Base-by-base conservation (phyloP, 192 early-diverging fungal genomes). In the Paraglomus occultum region DNA sequence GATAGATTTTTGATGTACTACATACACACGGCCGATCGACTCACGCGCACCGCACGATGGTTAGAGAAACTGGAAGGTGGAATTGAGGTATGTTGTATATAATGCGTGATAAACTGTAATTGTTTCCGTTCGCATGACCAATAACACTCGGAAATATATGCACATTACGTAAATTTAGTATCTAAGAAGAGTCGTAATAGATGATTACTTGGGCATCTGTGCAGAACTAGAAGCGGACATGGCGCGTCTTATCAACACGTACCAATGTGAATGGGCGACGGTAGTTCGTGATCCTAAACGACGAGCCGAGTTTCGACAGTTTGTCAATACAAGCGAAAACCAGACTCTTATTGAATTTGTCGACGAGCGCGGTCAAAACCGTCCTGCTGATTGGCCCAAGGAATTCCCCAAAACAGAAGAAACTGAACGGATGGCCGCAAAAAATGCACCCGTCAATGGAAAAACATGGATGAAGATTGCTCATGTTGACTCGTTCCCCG, bases 1-100 rank as follows among this genome's bases (percentile, higher is more conserved):
- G 88, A 89, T 63, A 75, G 88, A 1, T 89, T 88, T 73, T 64
- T 89, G 64, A 89, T 89, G 88, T 90, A 83, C 67, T 89, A 89
- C 64, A 89, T 89, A 57, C 75, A 65, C 1, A 89, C 88, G 22
- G 88, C 88, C 8, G 88, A 89, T 72, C 79, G 73, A 66, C 67
- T 89, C 23, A 78, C 74, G 65, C 80, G 88, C 12, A 89, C 88
- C 8, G 89, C 88, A 0, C 70, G 89, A 9, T 89, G 88, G 88
- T 70, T 89, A 44, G 88, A 89, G 65, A 90, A 90, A 53, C 55
- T 89, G 23, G 77, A 82, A 38, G 88, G 88, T 8, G 88, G 88
- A 49, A 89, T 89, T 20, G 87, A 86, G 10, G 64, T 67, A 52
- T 53, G 51, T 67, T 3, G 11, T 57, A 23, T 2, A 22, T 23